A percentile compares a stretch with the other conserved stretches of the same genome.
Evolutionary conservation across 208 protist species (phyloP).

Genomic region (Leishmania martiniquensis): DNA sequence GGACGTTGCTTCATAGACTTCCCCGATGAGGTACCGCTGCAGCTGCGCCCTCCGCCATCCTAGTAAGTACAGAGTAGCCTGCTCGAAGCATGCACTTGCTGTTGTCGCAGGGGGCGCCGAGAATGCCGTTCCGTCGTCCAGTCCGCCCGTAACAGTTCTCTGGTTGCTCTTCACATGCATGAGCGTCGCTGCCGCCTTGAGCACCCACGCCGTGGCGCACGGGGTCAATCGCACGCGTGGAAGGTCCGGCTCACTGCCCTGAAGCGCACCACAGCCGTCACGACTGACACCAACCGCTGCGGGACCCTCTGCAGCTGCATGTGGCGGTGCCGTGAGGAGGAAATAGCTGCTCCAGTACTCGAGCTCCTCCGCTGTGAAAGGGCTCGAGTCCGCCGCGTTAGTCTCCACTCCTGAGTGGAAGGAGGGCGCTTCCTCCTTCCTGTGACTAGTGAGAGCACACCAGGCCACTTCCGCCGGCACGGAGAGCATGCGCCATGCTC

Average conservation of each 20-base stretch:
- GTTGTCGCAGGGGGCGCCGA: background rate
- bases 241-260: background rate
- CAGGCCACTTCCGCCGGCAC: conserved; percentile 18
- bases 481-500: conserved; percentile 2
- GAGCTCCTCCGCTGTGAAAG: conserved; percentile 11
- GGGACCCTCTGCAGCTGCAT: background rate
- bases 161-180: background rate
- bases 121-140: background rate
- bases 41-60: conserved; percentile 22
- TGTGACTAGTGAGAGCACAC: conserved; percentile 10
- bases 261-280: background rate
- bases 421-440: background rate
- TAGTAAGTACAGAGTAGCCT: conserved; percentile 17
- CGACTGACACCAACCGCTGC: background rate
- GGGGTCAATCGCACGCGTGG: conserved; percentile 18
- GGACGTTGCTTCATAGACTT: background rate
- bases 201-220: conserved; percentile 18
- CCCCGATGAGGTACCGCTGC: conserved; percentile 8
- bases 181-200: conserved; percentile 17
- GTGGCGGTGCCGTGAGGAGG: background rate
- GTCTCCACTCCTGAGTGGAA: background rate
- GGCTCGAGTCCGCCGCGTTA: background rate
- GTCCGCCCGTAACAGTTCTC: background rate
- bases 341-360: conserved; percentile 29
- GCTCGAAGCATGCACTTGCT: conserved; percentile 6